phyloP scores from a whole-genome alignment of 2,329 filamentous ascomycete species.

The Ceratocystis diversiconidia region DNA sequence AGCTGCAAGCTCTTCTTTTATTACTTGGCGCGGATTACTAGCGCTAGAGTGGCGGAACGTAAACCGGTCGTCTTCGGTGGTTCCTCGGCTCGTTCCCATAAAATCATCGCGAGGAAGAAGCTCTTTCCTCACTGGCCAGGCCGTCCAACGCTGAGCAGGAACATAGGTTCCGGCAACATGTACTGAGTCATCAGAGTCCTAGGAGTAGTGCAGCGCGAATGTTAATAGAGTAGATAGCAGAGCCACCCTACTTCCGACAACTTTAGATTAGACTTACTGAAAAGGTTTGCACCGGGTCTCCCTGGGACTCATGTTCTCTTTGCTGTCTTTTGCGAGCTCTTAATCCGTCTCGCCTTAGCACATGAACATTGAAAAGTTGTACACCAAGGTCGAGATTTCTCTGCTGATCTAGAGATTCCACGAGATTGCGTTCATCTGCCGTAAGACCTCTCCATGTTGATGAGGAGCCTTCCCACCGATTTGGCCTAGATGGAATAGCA shows the following conservation, averaged over 20 bases:
- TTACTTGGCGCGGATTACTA: not conserved
- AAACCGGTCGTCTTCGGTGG: not conserved
- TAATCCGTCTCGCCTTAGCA: conserved; percentile 36
- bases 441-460: conserved; percentile 54
- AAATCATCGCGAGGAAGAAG: conserved; percentile 37
- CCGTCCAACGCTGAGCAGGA: conserved; percentile 55
- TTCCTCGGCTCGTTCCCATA: not conserved
- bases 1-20: conserved; percentile 14
- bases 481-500: conserved; percentile 36
- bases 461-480: conserved; percentile 54
- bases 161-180: conserved; percentile 21
- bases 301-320: conserved; percentile 21
- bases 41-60: not conserved
- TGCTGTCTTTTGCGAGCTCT: not conserved
- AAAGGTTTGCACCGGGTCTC: conserved; percentile 19
- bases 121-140: conserved; percentile 60
- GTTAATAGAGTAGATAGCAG: not conserved
- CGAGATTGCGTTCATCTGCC: conserved; percentile 46
- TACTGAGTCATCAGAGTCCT: conserved; percentile 14
- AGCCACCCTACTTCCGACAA: not conserved
- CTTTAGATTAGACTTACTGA: not conserved
- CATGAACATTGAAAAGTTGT: conserved; percentile 68
- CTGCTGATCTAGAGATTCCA: conserved; percentile 47
- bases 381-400: conserved; percentile 53
- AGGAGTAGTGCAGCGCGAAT: not conserved